Conservation (phyloP, 2,329 filamentous ascomycete species). For the Myriosclerotinia curreyana region DNA sequence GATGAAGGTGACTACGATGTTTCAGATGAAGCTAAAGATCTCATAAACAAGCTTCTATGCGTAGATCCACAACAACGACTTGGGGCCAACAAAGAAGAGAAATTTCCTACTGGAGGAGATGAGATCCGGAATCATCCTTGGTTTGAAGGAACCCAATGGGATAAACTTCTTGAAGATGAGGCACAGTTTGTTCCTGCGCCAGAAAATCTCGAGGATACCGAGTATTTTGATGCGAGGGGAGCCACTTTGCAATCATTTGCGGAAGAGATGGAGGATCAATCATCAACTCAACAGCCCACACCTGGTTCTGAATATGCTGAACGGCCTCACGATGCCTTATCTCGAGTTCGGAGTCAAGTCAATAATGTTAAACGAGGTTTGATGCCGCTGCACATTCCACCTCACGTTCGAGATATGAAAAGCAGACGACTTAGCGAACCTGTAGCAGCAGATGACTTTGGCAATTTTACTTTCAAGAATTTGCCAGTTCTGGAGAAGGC, state of each 20-base stretch:
- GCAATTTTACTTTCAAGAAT: constrained; percentile 96
- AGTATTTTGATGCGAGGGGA: constrained; percentile 92
- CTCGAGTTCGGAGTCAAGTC: constrained; percentile 81
- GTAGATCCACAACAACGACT: constrained; percentile 77
- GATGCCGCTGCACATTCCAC: constrained; percentile 94
- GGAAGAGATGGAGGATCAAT: constrained; percentile 89
- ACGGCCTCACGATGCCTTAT: constrained; percentile 90
- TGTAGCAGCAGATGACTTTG: constrained; percentile 86
- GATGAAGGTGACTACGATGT: constrained; percentile 75
- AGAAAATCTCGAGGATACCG: constrained; percentile 94
- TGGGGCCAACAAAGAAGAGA: constrained; percentile 81
- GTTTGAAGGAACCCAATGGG: constrained; percentile 88
- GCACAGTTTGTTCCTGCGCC: constrained; percentile 91
- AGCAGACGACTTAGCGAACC: constrained; percentile 88
- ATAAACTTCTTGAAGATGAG: constrained; percentile 86
- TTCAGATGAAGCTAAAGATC: constrained; percentile 84
- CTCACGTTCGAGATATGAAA: constrained; percentile 89
- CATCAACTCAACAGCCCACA: constrained; percentile 66
- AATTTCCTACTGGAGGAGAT: constrained; percentile 76
- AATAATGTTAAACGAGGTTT: constrained; percentile 85
- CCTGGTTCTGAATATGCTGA: constrained; percentile 78
- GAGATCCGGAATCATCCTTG: constrained; percentile 88
- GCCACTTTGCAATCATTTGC: constrained; percentile 90
- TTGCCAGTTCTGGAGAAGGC: constrained; percentile 93
- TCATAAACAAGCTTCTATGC: constrained; percentile 90